Percentiles rank a stretch among this genome's conserved stretches.
phyloP scores from a whole-genome alignment of 805 yeast species.

The Saturnispora sanitii region DNA sequence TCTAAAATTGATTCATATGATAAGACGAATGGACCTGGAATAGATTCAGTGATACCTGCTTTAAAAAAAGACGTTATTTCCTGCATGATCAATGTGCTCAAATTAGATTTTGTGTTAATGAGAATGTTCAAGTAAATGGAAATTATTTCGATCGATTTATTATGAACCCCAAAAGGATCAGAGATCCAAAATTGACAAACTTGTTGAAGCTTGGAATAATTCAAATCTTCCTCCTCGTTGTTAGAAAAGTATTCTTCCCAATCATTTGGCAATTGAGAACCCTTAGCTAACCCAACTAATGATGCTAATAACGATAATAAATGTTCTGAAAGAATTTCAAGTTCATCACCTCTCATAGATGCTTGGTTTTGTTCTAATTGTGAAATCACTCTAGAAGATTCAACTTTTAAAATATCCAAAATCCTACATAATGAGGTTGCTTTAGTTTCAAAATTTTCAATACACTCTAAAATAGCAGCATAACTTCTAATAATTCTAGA shows the following conservation, averaged over 20 bases:
- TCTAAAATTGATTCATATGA: slow-evolving; percentile 30
- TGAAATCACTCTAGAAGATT: slow-evolving; percentile 14
- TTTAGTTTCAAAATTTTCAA: slow-evolving; percentile 38
- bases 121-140: slow-evolving; percentile 32
- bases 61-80: slow-evolving; percentile 53
- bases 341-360: slow-evolving; percentile 9
- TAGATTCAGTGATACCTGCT: slow-evolving; percentile 51
- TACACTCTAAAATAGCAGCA: slow-evolving; percentile 50
- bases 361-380: not conserved
- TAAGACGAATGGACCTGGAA: slow-evolving; percentile 60
- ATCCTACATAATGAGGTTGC: slow-evolving; percentile 22
- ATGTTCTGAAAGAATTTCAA: slow-evolving; percentile 33
- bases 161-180: slow-evolving; percentile 39
- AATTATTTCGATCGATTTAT: slow-evolving; percentile 32
- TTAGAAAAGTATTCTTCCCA: slow-evolving; percentile 27
- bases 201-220: not conserved
- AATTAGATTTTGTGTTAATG: slow-evolving; percentile 12
- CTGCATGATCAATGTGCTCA: slow-evolving; percentile 37
- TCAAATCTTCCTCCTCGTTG: not conserved
- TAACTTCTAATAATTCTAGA: slow-evolving; percentile 54
- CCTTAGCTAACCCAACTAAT: slow-evolving; percentile 62
- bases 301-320: slow-evolving; percentile 50
- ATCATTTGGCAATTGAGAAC: slow-evolving; percentile 52
- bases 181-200: slow-evolving; percentile 4
- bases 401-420: slow-evolving; percentile 18